Conservation (phyloP, 306 rosid species). For the Pyrus communis region DNA sequence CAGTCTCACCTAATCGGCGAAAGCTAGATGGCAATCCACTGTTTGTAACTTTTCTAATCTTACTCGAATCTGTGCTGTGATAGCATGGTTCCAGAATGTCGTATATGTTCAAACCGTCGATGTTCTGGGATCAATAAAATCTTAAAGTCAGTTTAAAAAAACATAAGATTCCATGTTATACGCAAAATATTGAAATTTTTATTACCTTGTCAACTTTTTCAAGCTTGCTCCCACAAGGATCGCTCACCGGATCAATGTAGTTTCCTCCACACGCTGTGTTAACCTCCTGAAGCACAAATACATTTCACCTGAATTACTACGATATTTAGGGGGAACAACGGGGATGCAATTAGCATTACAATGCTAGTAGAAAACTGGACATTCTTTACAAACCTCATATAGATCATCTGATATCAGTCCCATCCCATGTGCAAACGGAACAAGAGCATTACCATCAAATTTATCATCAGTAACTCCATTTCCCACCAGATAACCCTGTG, state of each 20-base stretch:
- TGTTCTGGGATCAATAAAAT: constrained; percentile 36
- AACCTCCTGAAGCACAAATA: constrained; percentile 46
- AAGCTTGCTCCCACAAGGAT: constrained; percentile 40
- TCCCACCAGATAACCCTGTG: constrained; percentile 90
- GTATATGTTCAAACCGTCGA: constrained; percentile 56
- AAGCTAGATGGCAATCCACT: constrained; percentile 62
- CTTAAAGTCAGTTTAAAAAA: constrained; percentile 10
- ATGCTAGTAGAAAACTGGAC: not conserved
- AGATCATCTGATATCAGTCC: constrained; percentile 82
- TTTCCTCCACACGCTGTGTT: constrained; percentile 46
- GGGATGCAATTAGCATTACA: not conserved
- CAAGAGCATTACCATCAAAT: constrained; percentile 86
- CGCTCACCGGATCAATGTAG: constrained; percentile 31
- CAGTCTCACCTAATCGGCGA: constrained; percentile 63
- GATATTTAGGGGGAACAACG: not conserved
- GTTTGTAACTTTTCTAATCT: constrained; percentile 22
- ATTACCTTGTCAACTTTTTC: constrained; percentile 56
- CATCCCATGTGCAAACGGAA: constrained; percentile 95
- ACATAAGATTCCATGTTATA: not conserved
- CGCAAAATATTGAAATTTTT: not conserved
- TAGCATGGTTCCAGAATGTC: constrained; percentile 93
- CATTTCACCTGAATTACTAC: constrained; percentile 14
- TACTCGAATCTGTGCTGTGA: constrained; percentile 32
- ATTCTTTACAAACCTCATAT: constrained; percentile 48
- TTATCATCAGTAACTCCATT: constrained; percentile 78